Base-by-base conservation (phyloP, 2,329 filamentous ascomycete species). In the Diplodia sapinea region DNA sequence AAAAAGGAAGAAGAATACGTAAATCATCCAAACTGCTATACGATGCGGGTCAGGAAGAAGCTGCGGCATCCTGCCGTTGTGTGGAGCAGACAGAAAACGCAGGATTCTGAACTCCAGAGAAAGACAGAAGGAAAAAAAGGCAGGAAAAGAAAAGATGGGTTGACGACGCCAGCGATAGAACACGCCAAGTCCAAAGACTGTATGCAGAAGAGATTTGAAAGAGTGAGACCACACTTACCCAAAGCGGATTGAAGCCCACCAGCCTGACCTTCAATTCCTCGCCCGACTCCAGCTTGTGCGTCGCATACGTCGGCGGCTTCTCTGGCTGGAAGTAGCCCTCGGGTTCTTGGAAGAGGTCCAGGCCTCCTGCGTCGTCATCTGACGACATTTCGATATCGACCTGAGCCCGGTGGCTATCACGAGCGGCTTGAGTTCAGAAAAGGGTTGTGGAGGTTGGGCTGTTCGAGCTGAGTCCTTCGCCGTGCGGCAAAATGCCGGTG, bases 191-290 rank as follows among this genome's bases (percentile, higher is more conserved):
- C 5, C 9, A 49, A 29, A 49, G 12, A 26, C 23, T 2, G 23
- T 1, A 7, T 5, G n/a, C 4, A 52, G 23, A 64, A 36, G 9
- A 17, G 33, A 3, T 36, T 9, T 11, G 9, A 12, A 36, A 9
- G 33, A 36, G 8, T 26, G 12, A 54, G 26, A 17, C 8, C 9
- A 0, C 6, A 69, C 81, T 79, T 86, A 89, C 87, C 87, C 96
- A 96, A 15, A 96, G 86, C 29, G 93, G 92, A 82, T 91, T 94
- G 79, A 92, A 89, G 69, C 94, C 94, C 54, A 97, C 92, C 13
- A 97, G 87, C 73, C 91, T 88, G 70, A 97, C 86, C 62, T 83
- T 87, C 71, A 96, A 81, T 33, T 82, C 82, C 70, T 87, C 78
- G 69, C 91, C 91, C 43, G 86, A 87, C 67, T 87, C 81, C 76